phyloP scores from a whole-genome alignment of 2,329 filamentous ascomycete species.

The Stagonosporopsis cucurbitacearum region DNA sequence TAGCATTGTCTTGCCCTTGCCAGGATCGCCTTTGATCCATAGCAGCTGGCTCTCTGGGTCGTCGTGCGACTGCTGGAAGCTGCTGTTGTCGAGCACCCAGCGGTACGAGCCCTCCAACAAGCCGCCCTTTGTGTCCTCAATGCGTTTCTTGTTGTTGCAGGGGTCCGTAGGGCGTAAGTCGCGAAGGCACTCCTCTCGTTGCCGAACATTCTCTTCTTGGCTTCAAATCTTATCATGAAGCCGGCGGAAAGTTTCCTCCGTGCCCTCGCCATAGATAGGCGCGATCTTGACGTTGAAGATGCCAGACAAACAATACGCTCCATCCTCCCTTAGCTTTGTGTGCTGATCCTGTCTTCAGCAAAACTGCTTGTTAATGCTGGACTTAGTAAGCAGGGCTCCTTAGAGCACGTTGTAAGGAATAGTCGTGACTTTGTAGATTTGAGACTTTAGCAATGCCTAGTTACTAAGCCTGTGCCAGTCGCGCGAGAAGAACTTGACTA shows the following conservation, averaged over 20 bases:
- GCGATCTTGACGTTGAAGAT: constrained; percentile 20
- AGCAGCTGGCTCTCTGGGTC: constrained; percentile 28
- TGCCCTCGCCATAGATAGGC: constrained; percentile 16
- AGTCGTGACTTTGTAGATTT: not conserved
- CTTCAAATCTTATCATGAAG: constrained; percentile 22
- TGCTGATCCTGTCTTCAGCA: not conserved
- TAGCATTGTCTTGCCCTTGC: constrained; percentile 51
- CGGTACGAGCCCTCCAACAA: no score
- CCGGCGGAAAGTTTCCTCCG: constrained; percentile 17
- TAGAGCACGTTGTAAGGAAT: not conserved
- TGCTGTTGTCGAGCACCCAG: no score
- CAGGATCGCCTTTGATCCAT: constrained; percentile 38
- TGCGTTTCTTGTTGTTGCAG: constrained; percentile 11
- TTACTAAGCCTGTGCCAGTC: not conserved
- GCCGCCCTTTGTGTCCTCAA: not conserved
- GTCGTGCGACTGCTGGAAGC: no score
- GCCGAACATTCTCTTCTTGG: no score
- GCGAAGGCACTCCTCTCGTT: no score
- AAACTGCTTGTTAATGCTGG: not conserved
- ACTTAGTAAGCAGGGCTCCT: not conserved
- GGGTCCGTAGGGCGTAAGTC: constrained; percentile 18
- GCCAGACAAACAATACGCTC: constrained; percentile 18
- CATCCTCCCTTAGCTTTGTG: constrained; percentile 18
- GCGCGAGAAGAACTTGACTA: not conserved
- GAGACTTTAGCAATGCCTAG: not conserved